Evolutionary conservation across 2,329 filamentous ascomycete species (phyloP).

Genomic region (Talaromyces verruculosus): DNA sequence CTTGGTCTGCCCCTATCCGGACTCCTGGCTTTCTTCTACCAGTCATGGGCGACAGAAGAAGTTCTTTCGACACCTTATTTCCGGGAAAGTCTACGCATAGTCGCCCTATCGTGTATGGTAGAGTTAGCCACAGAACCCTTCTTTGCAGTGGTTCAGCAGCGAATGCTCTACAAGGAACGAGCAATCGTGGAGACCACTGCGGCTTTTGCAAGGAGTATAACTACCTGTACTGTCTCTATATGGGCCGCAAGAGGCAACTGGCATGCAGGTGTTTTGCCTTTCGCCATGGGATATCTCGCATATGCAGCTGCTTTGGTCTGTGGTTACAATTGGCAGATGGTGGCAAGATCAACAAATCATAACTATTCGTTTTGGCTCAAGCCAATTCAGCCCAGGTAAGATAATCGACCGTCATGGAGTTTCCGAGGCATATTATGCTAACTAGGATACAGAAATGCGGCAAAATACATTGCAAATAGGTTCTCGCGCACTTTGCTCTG

Average conservation of each 20-base stretch:
- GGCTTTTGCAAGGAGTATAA: slow-evolving; percentile 72
- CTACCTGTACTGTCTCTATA: slow-evolving; percentile 70
- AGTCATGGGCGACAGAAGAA: slow-evolving; percentile 54
- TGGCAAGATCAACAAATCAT: slow-evolving; percentile 54
- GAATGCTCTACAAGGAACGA: slow-evolving; percentile 74
- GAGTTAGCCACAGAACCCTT: slow-evolving; percentile 85
- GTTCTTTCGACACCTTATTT: slow-evolving; percentile 64
- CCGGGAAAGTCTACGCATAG: slow-evolving; percentile 53
- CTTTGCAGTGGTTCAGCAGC: slow-evolving; percentile 83
- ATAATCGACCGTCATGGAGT: neutral
- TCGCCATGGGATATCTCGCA: slow-evolving; percentile 79
- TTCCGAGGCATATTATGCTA: neutral
- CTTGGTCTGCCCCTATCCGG: slow-evolving; percentile 67
- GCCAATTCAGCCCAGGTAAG: slow-evolving; percentile 45
- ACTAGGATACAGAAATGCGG: slow-evolving; percentile 25
- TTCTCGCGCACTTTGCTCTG: slow-evolving; percentile 71
- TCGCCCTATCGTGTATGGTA: slow-evolving; percentile 60
- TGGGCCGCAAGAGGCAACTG: slow-evolving; percentile 56
- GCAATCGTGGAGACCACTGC: slow-evolving; percentile 81
- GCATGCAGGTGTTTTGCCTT: slow-evolving; percentile 76
- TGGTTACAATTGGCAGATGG: slow-evolving; percentile 68
- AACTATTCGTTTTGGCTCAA: slow-evolving; percentile 68
- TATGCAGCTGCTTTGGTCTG: slow-evolving; percentile 69
- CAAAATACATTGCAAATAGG: slow-evolving; percentile 55
- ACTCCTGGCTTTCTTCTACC: slow-evolving; percentile 67